These are phyloP conservation scores for Sporisorium graminicola DNA, from an alignment of 1,284 basidiomycete species.

Conservation along the genomic window DNA sequence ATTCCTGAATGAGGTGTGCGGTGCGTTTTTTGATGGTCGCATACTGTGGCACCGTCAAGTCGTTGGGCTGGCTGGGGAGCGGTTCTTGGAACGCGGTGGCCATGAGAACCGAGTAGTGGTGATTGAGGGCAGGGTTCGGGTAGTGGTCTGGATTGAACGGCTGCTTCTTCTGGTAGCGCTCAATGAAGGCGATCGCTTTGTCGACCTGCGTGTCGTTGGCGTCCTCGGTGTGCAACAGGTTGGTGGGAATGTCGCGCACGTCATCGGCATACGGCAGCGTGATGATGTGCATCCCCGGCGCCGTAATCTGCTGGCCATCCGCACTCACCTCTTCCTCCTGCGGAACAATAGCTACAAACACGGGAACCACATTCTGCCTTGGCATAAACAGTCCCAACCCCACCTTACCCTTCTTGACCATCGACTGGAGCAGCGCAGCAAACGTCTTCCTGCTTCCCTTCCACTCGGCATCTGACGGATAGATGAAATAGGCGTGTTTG, in stretches of 20 bases:
- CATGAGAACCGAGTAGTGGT: constrained; percentile 89
- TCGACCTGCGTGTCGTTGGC: constrained; percentile 80
- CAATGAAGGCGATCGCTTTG: constrained; percentile 80
- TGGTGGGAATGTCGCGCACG: constrained; percentile 79
- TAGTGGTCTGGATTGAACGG: constrained; percentile 88
- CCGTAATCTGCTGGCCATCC: constrained; percentile 80
- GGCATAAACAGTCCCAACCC: constrained; percentile 81
- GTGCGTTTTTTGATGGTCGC: constrained; percentile 84
- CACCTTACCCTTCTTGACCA: constrained; percentile 84
- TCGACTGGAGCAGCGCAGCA: constrained; percentile 84
- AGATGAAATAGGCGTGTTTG: constrained; percentile 90
- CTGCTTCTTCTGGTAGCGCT: constrained; percentile 82
- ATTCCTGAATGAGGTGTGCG: constrained; percentile 79
- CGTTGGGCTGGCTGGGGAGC: constrained; percentile 75
- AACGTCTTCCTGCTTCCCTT: constrained; percentile 92
- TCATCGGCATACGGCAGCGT: constrained; percentile 94
- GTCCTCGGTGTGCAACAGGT: constrained; percentile 65
- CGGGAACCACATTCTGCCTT: constrained; percentile 80
- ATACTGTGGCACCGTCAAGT: constrained; percentile 83
- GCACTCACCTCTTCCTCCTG: constrained; percentile 77
- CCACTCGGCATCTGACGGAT: constrained; percentile 90
- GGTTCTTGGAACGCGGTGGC: constrained; percentile 87
- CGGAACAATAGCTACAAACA: constrained; percentile 87
- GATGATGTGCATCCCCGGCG: constrained; percentile 92
- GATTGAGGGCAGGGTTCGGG: constrained; percentile 87